Evolutionary conservation across 2,329 filamentous ascomycete genomes (phyloP), one percentile per base, ranked within the genome.

Genomic region (Exophiala mesophila): DNA sequence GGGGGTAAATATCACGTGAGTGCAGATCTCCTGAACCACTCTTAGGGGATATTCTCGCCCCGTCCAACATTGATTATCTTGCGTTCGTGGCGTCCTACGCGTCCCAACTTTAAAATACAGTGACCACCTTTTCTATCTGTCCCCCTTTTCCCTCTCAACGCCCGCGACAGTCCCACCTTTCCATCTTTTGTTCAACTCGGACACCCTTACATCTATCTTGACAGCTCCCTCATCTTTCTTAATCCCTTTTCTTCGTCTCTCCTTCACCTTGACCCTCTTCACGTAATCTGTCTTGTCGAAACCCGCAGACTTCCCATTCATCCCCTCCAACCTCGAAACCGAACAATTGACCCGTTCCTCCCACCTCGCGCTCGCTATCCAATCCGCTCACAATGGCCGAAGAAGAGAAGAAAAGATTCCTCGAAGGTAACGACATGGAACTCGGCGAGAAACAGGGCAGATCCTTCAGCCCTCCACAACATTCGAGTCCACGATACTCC

Each of bases 401-500:
- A 73, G 88, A 89, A 64, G 94, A 92, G 76, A 92, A 53, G 87
- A 66, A 83, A 85, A 62, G 75, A 77, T 60, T 56, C 35, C 53
- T 56, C 30, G 53, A 56, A 20, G 85, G 92, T 62, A 86, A 82
- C 60, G 70, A 76, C 50, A 74, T 87, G 62, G 78, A 83, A 57
- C 78, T 87, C 71, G 77, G 77, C 58, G 82, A 84, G 47, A 71
- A 74, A 53, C 67, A 70, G 57, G 63, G 67, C 44, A 75, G 74
- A 62, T 63, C 61, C 53, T 66, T 65, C 61, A 63, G 49, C 49
- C 59, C 54, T 45, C 59, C 65, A 41, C 62, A 63, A 23, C 57
- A 59, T 40, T 61, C 64, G 51, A 59, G 59, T 44, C 55, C 60
- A 49, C 61, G 58, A 68, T 49, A 49, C 41, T 55, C 53, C 41